These are phyloP conservation scores for Daldinia eschscholtzii DNA, from an alignment of 2,329 filamentous ascomycete species.

Conservation along the genomic window DNA sequence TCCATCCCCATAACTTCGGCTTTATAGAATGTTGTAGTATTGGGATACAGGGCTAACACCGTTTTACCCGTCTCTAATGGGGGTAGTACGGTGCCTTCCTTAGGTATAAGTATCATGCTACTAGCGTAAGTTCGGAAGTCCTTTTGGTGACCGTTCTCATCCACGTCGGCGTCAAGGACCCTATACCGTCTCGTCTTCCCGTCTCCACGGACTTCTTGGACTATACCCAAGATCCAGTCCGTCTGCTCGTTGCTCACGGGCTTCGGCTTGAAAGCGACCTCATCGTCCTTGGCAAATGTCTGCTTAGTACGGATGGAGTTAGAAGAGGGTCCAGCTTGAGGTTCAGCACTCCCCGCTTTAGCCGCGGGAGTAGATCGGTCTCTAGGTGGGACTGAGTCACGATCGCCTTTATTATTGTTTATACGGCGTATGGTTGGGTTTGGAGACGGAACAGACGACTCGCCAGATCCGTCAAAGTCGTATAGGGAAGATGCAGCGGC, in stretches of 20 bases:
- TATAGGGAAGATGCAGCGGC: constrained; percentile 54
- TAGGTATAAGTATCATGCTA: constrained; percentile 82
- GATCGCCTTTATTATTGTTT: constrained; percentile 55
- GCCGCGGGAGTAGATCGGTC: constrained; percentile 56
- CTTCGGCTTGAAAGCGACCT: constrained; percentile 76
- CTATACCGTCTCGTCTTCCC: constrained; percentile 83
- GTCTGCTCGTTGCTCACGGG: constrained; percentile 61
- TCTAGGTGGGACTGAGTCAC: constrained; percentile 68
- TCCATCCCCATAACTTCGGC: constrained; percentile 82
- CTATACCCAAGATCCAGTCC: constrained; percentile 82
- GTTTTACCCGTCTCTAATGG: constrained; percentile 76
- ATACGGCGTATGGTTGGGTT: constrained; percentile 55
- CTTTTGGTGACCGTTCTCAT: constrained; percentile 74
- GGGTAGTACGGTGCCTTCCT: constrained; percentile 64
- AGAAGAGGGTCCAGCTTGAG: constrained; percentile 56
- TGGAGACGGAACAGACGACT: constrained; percentile 59
- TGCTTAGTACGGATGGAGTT: constrained; percentile 64
- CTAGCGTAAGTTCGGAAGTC: constrained; percentile 79
- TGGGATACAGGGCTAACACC: constrained; percentile 83
- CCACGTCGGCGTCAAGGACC: constrained; percentile 83
- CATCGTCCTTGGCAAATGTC: constrained; percentile 71
- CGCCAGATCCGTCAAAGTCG: constrained; percentile 59
- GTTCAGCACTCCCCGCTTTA: constrained; percentile 63
- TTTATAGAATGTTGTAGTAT: constrained; percentile 88
- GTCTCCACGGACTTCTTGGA: constrained; percentile 80